phyloP scores from a whole-genome alignment of 176 grass and related monocot genomes.

The Typha latifolia region DNA sequence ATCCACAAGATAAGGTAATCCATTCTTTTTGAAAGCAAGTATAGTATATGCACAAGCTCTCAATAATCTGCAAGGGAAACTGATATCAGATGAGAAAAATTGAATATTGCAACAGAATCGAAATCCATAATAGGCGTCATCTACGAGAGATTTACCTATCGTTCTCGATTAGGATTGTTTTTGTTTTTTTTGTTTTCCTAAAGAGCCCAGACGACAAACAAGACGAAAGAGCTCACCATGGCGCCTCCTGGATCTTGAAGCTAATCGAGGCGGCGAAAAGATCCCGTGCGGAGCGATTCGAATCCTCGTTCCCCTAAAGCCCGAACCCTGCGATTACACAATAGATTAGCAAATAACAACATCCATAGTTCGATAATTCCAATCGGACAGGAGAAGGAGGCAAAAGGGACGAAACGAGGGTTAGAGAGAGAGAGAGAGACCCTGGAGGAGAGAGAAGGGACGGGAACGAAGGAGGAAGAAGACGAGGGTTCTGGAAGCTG shows the following conservation, averaged over 20 bases:
- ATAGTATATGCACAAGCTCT: too few relatives aligned
- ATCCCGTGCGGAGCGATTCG: neutral
- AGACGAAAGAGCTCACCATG: neutral
- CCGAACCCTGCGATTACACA: constrained; percentile 23
- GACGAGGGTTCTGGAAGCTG: constrained; percentile 36
- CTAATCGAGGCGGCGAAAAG: neutral
- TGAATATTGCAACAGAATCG: too few relatives aligned
- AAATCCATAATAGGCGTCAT: too few relatives aligned
- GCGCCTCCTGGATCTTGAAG: constrained; percentile 20
- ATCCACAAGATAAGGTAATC: too few relatives aligned
- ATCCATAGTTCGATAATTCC: neutral
- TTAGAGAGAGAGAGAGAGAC: neutral
- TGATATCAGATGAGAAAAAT: too few relatives aligned
- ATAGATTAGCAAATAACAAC: neutral
- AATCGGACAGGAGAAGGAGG: neutral
- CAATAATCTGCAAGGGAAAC: too few relatives aligned
- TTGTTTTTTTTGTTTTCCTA: too few relatives aligned
- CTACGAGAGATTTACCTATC: too few relatives aligned
- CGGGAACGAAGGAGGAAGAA: constrained; percentile 15
- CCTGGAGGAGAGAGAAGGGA: constrained; percentile 13
- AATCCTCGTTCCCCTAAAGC: constrained; percentile 14
- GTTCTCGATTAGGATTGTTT: too few relatives aligned
- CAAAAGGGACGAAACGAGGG: neutral
- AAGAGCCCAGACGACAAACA: too few relatives aligned
- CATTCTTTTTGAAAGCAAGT: too few relatives aligned